Percentiles rank a stretch among this genome's conserved stretches.
phyloP scores from a whole-genome alignment of 1,284 basidiomycete genomes.

The Tylopilus orsonianus region DNA sequence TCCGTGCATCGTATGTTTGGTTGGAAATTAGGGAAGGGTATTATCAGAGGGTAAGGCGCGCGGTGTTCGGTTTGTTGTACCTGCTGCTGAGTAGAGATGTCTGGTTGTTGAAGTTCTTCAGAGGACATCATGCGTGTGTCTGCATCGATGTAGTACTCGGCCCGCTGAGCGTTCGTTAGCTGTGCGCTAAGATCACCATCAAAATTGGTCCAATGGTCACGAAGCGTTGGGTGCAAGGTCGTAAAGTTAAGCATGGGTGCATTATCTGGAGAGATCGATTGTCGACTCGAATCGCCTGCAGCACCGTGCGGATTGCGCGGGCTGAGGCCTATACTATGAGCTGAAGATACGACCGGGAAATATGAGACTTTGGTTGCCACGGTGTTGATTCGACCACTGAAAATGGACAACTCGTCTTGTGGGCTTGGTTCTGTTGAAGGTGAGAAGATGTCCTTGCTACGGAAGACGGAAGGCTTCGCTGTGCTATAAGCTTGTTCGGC shows the following conservation, averaged over 20 bases:
- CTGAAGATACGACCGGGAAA: conserved; percentile 16
- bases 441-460: conserved; percentile 55
- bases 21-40: conserved; percentile 19
- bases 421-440: conserved; percentile 39
- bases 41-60: conserved; percentile 15
- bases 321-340: conserved; percentile 8
- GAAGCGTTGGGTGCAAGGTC: conserved; percentile 57
- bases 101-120: conserved; percentile 7
- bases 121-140: conserved; percentile 34
- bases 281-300: background rate
- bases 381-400: conserved; percentile 67
- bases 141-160: conserved; percentile 38
- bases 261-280: background rate
- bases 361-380: conserved; percentile 44
- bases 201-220: conserved; percentile 58
- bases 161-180: conserved; percentile 44
- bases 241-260: conserved; percentile 34
- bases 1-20: conserved; percentile 6
- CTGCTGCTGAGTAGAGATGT: background rate
- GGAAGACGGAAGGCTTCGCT: conserved; percentile 42
- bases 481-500: conserved; percentile 55
- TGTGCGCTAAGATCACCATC: conserved; percentile 57
- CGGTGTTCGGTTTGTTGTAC: conserved; percentile 10
- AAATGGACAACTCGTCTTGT: conserved; percentile 68
- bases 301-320: background rate